A percentile compares a stretch with the other conserved stretches of the same genome.
Evolutionary conservation across 192 early-diverging fungal species (phyloP).

Genomic region (Gonapodya sp.): DNA sequence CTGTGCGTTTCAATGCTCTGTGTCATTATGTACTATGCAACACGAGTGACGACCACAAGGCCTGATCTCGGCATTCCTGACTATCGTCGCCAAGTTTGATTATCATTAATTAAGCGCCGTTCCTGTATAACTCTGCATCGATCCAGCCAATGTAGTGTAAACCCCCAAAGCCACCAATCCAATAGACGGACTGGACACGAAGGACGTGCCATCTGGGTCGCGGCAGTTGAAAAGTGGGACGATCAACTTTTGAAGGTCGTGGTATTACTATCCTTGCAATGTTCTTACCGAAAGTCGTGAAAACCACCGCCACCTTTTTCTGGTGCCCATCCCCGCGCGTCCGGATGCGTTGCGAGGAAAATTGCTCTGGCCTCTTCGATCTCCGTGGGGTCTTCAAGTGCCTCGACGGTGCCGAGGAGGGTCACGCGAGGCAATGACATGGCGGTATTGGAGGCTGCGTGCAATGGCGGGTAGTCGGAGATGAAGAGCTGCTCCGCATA

Average conservation of each 20-base stretch:
- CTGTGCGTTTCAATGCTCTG: too few relatives aligned
- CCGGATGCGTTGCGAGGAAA: not conserved
- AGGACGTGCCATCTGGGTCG: constrained; percentile 19
- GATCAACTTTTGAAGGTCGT: too few relatives aligned
- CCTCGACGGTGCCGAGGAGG: not conserved
- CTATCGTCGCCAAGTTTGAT: too few relatives aligned
- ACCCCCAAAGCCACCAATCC: constrained; percentile 42
- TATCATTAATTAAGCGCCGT: too few relatives aligned
- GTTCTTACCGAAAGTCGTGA: not conserved
- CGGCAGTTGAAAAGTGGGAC: too few relatives aligned
- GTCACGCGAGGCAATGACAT: not conserved
- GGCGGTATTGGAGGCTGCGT: not conserved
- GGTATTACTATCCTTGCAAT: too few relatives aligned
- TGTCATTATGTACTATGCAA: too few relatives aligned
- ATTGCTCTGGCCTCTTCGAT: not conserved
- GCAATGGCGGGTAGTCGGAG: not conserved
- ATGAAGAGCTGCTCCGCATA: not conserved
- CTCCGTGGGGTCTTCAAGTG: not conserved
- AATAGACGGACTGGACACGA: constrained; percentile 31
- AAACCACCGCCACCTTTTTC: not conserved
- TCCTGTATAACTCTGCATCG: constrained; percentile 24
- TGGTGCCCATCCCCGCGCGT: not conserved
- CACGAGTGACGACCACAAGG: too few relatives aligned
- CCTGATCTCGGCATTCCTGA: too few relatives aligned
- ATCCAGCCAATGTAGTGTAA: constrained; percentile 46